Percentiles rank a stretch among this genome's conserved stretches.
These are phyloP conservation scores for Gaeumannomyces tritici DNA, from an alignment of 2,329 filamentous ascomycete genomes.

Conservation along the genomic window DNA sequence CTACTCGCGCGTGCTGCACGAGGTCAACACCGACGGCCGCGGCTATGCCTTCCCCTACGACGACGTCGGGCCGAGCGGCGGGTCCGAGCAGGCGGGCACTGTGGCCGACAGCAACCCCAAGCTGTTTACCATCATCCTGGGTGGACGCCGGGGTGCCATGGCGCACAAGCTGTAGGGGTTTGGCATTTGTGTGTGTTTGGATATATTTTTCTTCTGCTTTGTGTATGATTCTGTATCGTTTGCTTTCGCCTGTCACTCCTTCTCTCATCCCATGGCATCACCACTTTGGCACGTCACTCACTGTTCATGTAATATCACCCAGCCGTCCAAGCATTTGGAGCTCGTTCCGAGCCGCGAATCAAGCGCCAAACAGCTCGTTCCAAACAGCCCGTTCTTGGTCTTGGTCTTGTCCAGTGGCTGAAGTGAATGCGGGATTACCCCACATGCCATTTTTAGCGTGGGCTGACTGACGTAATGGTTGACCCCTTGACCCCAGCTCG, in stretches of 20 bases:
- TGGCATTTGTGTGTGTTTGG: too few relatives aligned
- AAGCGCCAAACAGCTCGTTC: not conserved
- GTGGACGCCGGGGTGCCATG: conserved; percentile 21
- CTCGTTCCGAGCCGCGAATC: not conserved
- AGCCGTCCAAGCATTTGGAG: too few relatives aligned
- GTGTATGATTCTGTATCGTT: not conserved
- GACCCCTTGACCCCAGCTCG: too few relatives aligned
- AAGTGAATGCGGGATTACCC: not conserved
- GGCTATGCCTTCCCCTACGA: conserved; percentile 68
- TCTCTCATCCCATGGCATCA: not conserved
- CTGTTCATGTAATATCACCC: not conserved
- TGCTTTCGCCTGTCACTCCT: not conserved
- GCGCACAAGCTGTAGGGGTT: not conserved
- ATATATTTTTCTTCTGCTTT: not conserved
- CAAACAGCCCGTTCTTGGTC: not conserved
- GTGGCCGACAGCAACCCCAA: conserved; percentile 47
- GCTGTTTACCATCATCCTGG: conserved; percentile 46
- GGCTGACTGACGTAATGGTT: not conserved
- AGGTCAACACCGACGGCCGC: conserved; percentile 43
- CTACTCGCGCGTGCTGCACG: conserved; percentile 56
- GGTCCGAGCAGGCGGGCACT: conserved; percentile 51
- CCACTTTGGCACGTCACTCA: not conserved
- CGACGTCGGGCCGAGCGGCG: conserved; percentile 49
- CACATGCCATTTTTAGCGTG: not conserved
- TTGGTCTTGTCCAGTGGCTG: too few relatives aligned